Evolutionary conservation across 805 yeast genomes (phyloP), one percentile per base, ranked within the genome.

Genomic region (Wickerhamiella domercqiae): DNA sequence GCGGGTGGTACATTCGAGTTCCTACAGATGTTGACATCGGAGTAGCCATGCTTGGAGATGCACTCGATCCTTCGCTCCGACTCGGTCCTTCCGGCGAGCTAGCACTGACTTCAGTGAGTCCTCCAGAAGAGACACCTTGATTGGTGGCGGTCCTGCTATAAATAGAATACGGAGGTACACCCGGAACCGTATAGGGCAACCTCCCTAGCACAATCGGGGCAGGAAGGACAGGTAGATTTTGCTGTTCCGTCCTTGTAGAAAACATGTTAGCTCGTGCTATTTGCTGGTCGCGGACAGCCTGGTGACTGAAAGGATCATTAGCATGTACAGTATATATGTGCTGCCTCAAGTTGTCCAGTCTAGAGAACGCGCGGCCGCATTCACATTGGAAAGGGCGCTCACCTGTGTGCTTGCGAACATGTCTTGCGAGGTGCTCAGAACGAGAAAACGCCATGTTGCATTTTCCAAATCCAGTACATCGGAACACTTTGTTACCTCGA

Each of bases 321-420:
- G 75, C 73, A 46, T 78, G 84, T 5, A 78, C 84, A 0, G 95
- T 79, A 52, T 83, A 93, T 42, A 78, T 78, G 60, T 84, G 96
- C 60, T 86, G 96, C 42, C 94, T 68, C 44, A 86, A 65, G 55
- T 86, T 86, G 57, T 86, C 96, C 41, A 86, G 61, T 34, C 96
- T 67, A 14, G 84, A 75, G 54, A 84, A 84, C 52, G 73, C 69
- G 52, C 84, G 74, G 24, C 74, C 64, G 55, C 78, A 78, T 35
- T 77, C 78, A 56, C 96, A 84, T 38, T 79, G 73, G 55, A 83
- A 84, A 2, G 96, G 96, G 40, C 94, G 65, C 56, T 84, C 96
- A 31, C 95, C 96, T 0, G 95, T 86, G 55, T 84, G 96, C 50
- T 84, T 86, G 41, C 95, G 63, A 38, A 86, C 78, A 60, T 84